Conservation (phyloP, 805 yeast species). For the Teunomyces stri region DNA sequence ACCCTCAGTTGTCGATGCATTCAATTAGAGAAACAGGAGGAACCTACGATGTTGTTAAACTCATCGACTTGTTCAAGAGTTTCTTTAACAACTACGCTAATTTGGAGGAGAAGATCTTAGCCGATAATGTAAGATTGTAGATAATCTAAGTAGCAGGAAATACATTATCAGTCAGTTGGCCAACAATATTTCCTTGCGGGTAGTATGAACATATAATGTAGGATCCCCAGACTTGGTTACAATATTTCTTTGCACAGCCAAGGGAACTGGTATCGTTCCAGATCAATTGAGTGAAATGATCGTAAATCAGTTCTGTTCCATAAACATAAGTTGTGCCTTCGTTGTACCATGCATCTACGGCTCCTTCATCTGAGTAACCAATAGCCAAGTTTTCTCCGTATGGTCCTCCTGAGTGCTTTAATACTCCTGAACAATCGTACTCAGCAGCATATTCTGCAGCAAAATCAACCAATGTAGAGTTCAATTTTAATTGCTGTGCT, state of each 20-base stretch:
- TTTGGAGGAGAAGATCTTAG: conserved; percentile 27
- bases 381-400: conserved; percentile 42
- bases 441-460: conserved; percentile 31
- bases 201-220: conserved; percentile 40
- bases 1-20: conserved; percentile 92
- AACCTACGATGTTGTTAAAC: conserved; percentile 62
- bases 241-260: conserved; percentile 36
- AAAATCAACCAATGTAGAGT: conserved; percentile 24
- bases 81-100: conserved; percentile 47
- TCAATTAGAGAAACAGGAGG: conserved; percentile 92
- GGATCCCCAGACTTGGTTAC: conserved; percentile 31
- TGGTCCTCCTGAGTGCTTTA: conserved; percentile 34
- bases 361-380: conserved; percentile 33
- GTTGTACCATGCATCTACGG: conserved; percentile 40
- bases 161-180: conserved; percentile 21
- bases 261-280: conserved; percentile 33
- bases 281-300: conserved; percentile 39
- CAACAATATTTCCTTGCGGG: conserved; percentile 31
- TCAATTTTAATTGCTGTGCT: conserved; percentile 31
- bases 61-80: conserved; percentile 58
- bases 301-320: conserved; percentile 24
- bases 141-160: conserved; percentile 15
- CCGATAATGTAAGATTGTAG: conserved; percentile 18
- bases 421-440: conserved; percentile 34
- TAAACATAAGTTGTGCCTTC: conserved; percentile 33